Conservation (phyloP, 805 yeast species). For the Starmerella cellae region DNA sequence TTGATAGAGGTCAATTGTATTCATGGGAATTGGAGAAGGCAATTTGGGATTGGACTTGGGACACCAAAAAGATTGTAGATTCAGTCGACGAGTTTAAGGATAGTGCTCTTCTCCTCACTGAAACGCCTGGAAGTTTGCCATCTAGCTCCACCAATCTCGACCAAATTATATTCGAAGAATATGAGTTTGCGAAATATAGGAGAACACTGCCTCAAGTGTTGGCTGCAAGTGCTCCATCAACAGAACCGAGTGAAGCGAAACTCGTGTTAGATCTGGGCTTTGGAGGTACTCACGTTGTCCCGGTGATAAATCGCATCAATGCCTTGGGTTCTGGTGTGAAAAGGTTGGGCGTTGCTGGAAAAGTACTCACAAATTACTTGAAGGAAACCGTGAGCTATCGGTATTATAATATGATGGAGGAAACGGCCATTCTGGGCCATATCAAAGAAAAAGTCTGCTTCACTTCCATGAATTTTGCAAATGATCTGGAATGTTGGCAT, state of each 20-base stretch:
- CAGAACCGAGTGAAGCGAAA: conserved; percentile 39
- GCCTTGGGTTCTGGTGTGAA: conserved; percentile 74
- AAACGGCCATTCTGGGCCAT: conserved; percentile 66
- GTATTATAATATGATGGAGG: conserved; percentile 88
- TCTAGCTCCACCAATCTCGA: conserved; percentile 72
- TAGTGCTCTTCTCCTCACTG: conserved; percentile 56
- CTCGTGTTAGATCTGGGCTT: conserved; percentile 81
- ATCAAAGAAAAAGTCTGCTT: conserved; percentile 70
- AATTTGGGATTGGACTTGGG: conserved; percentile 76
- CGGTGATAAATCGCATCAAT: conserved; percentile 63
- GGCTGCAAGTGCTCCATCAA: conserved; percentile 17
- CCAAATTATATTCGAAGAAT: conserved; percentile 88
- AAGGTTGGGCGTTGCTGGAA: conserved; percentile 77
- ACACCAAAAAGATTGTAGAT: conserved; percentile 16
- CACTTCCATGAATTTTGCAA: conserved; percentile 47
- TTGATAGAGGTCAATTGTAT: conserved; percentile 73
- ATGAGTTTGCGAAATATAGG: conserved; percentile 58
- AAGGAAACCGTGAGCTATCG: conserved; percentile 78
- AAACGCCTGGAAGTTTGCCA: conserved; percentile 70
- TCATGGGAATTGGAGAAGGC: conserved; percentile 86
- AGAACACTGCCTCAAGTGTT: conserved; percentile 36
- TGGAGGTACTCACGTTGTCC: conserved; percentile 75
- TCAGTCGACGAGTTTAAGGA: conserved; percentile 33
- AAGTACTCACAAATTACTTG: conserved; percentile 65
- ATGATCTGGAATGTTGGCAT: conserved; percentile 34